Base-by-base conservation (phyloP, 176 grass and related monocot species). In the Phoenix dactylifera region DNA sequence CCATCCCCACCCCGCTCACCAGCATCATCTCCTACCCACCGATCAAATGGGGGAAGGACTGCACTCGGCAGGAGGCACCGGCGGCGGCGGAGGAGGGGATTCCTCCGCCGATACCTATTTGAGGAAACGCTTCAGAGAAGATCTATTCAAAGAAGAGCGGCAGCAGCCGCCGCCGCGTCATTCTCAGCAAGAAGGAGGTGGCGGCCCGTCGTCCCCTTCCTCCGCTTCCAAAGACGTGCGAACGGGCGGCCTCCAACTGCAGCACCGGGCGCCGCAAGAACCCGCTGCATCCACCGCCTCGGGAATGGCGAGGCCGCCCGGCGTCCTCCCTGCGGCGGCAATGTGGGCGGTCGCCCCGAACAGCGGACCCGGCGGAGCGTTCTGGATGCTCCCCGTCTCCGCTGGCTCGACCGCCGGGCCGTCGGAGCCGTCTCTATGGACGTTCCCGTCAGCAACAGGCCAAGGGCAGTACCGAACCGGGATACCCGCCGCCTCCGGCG, bases 351-450 rank as follows among this genome's bases (percentile, higher is more conserved):
- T 86, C 57, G 76, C 77, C 49, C 85, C 82, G 18, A 89, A 74
- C 77, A 84, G 58, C 71, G 39, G 52, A 18, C 29, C 88, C 0
- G 79, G 81, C 0, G 93, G 93, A 15, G 72, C 84, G 10, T 97
- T 97, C 66, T 97, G 93, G 93, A 97, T 97, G 59, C 76, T 97
- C 18, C 93, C 93, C 4, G 84, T 97, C 28, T 80, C 92, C 4
- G 48, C 92, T 4, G 80, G 79, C 50, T 49, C 80, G 0, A 50
- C 73, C 0, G 70, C 84, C 0, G 72, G 87, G 28, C 81, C 84
- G 2, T 50, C 73, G 3, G 93, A 97, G 59, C 79, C 86, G 23
- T 72, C 79, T 49, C 88, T 92, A 72, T 97, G 93, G 93, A 80
- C 93, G 5, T 91, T 92, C 49, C 80, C 68, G 7, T 67, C 73